Evolutionary conservation across 2,329 filamentous ascomycete genomes (phyloP), one percentile per base, ranked within the genome.

Genomic region (Verticillium isaacii): DNA sequence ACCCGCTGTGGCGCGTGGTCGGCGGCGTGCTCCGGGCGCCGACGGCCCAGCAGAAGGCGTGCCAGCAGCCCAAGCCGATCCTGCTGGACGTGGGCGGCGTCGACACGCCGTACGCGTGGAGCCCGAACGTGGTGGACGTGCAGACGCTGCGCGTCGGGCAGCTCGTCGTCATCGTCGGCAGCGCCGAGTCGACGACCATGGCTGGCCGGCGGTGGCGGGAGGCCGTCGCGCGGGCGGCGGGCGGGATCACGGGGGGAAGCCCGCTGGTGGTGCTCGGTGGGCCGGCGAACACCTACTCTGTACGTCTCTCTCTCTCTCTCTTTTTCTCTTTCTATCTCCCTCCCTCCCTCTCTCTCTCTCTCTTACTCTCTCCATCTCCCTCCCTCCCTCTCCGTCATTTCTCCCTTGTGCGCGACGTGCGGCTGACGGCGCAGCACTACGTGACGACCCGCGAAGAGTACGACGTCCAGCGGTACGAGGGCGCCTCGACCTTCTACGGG

Each of bases 101-200:
- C n/a, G 79, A 80, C 3, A 77, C 76, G 11, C 94, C 94, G 0
- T 97, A 97, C 74, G 79, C 85, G 7, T 98, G 94, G 94, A 88
- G 90, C 0, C 92, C 94, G 1, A 97, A 97, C 68, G 87, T 97
- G 56, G 93, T 96, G 56, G 92, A 97, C 71, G 84, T 97, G 11
- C 94, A 97, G 72, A 82, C 90, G 34, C 81, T 97, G 15, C 89
- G 94, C 14, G 89, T 94, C 0, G 94, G 94, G 0, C 91, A 95
- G 69, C 77, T 97, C 7, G 80, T 96, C 61, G 89, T 97, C 64
- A 87, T 97, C 64, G 86, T 97, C 32, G 90, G 89, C 36, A 90
- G 93, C 0, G 92, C 92, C 34, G 94, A 97, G 75, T 92, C 91
- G 1, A 95, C 91, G 0, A 97, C 93, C 5, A 98, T 97, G 94